Conservation (phyloP, 176 grass and related monocot species). For the Oryza officinalis region DNA sequence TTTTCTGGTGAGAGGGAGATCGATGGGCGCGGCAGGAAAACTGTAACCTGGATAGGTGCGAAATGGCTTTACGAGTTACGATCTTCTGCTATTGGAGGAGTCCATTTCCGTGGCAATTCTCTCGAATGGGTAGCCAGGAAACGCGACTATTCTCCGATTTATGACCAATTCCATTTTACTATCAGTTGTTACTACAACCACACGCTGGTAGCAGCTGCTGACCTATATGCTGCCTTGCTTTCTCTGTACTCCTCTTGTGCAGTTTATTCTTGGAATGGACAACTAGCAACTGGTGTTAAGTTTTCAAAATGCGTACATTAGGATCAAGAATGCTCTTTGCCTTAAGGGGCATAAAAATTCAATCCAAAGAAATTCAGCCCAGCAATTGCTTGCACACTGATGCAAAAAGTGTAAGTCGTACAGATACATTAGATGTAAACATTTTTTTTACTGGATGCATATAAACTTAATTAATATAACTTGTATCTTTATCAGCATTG, state of each 20-base stretch:
- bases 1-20: background rate
- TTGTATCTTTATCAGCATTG: background rate
- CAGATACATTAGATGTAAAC: background rate
- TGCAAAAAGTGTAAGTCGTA: too few relatives aligned
- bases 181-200: background rate
- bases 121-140: background rate
- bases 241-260: background rate
- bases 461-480: background rate
- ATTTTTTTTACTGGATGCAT: slow-evolving; percentile 7
- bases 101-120: background rate
- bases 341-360: too few relatives aligned
- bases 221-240: background rate
- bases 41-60: background rate
- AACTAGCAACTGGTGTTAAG: background rate
- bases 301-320: background rate
- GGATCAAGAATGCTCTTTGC: background rate
- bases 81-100: background rate
- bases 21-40: background rate
- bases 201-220: background rate
- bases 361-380: too few relatives aligned
- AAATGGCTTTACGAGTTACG: background rate
- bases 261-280: background rate
- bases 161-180: background rate
- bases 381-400: too few relatives aligned
- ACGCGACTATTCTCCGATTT: background rate